phyloP scores from a whole-genome alignment of 1,284 basidiomycete genomes.

The Ceratobasidium sp. region DNA sequence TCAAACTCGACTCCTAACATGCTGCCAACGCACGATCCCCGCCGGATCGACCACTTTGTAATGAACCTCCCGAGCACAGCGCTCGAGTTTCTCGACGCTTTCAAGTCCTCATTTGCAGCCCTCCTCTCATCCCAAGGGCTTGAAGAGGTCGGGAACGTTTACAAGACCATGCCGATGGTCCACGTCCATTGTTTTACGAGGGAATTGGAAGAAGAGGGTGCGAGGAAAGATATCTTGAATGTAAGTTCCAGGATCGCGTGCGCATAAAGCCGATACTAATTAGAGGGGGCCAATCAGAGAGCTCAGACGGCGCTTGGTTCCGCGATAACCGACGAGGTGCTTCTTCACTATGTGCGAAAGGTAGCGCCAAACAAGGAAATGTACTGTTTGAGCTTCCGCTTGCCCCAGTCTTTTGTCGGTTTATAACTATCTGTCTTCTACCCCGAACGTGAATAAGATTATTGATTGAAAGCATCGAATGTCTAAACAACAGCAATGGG shows the following conservation, averaged over 20 bases:
- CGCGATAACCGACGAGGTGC: slow-evolving; percentile 66
- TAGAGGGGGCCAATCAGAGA: slow-evolving; percentile 64
- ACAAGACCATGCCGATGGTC: slow-evolving; percentile 79
- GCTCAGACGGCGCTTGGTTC: slow-evolving; percentile 77
- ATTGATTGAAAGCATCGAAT: not conserved
- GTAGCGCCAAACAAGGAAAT: slow-evolving; percentile 99
- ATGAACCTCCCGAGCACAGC: slow-evolving; percentile 98
- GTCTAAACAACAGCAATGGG: slow-evolving; percentile 20
- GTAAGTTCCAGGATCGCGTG: slow-evolving; percentile 60
- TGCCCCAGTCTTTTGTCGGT: slow-evolving; percentile 65
- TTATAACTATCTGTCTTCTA: not conserved
- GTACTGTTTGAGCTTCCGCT: slow-evolving; percentile 95
- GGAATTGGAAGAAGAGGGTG: slow-evolving; percentile 77
- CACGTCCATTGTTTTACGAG: slow-evolving; percentile 98
- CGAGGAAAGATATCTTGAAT: slow-evolving; percentile 81
- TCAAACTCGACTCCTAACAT: slow-evolving; percentile 6
- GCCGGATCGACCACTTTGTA: slow-evolving; percentile 86
- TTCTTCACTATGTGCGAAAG: slow-evolving; percentile 85
- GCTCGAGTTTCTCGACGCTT: slow-evolving; percentile 90
- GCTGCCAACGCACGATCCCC: slow-evolving; percentile 52
- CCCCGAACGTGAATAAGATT: not conserved
- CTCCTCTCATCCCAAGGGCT: slow-evolving; percentile 62
- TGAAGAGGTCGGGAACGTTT: slow-evolving; percentile 51
- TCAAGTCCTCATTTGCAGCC: slow-evolving; percentile 75
- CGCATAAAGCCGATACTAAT: not conserved